These are phyloP conservation scores for Dichomitus squalens DNA, from an alignment of 1,284 basidiomycete genomes.

Conservation along the genomic window DNA sequence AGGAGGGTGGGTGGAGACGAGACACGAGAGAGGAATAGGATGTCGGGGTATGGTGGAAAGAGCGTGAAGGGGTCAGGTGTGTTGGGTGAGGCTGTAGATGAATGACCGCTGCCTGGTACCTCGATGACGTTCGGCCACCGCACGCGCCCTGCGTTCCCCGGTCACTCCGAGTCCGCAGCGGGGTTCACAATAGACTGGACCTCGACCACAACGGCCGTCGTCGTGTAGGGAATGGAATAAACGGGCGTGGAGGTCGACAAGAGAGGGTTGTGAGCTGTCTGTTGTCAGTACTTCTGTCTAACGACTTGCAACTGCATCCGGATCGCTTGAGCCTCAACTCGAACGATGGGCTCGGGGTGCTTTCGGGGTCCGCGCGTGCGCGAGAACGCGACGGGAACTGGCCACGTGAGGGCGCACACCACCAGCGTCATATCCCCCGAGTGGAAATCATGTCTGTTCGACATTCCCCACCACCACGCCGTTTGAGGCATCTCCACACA, in stretches of 20 bases:
- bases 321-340: neutral
- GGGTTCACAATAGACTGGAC: neutral
- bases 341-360: neutral
- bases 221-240: neutral
- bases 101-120: slow-evolving; percentile 23
- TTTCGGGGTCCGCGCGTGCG: slow-evolving; percentile 19
- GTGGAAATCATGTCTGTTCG: too few species aligned
- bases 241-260: neutral
- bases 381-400: slow-evolving; percentile 13
- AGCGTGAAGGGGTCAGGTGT: slow-evolving; percentile 17
- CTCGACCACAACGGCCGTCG: neutral
- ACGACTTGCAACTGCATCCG: neutral
- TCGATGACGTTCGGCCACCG: slow-evolving; percentile 25
- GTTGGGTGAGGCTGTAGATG: slow-evolving; percentile 16
- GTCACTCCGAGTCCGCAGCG: slow-evolving; percentile 16
- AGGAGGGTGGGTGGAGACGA: slow-evolving; percentile 7
- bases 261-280: neutral
- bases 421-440: too few species aligned
- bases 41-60: slow-evolving; percentile 15
- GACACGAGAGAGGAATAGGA: slow-evolving; percentile 1
- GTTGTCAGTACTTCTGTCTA: neutral
- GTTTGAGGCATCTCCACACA: too few species aligned
- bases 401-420: slow-evolving; percentile 21
- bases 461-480: too few species aligned
- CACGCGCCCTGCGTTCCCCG: slow-evolving; percentile 17